These are phyloP conservation scores for Mucor lusitanicus DNA, from an alignment of 371 early-diverging fungal genomes.

Conservation along the genomic window DNA sequence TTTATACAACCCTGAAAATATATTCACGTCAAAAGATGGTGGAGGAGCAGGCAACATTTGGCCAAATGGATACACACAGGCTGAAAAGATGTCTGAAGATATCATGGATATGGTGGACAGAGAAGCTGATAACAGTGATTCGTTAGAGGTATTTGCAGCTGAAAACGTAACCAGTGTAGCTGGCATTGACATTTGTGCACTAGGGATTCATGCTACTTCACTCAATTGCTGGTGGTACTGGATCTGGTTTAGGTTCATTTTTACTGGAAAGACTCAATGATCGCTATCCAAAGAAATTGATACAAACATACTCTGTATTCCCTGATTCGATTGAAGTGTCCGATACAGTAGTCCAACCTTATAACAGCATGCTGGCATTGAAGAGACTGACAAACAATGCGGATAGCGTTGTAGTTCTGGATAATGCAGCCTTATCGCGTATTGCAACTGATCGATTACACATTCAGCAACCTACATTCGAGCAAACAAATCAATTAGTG, in stretches of 20 bases:
- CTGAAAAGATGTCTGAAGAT: slow-evolving; percentile 79
- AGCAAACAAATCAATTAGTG: slow-evolving; percentile 97
- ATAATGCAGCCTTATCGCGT: slow-evolving; percentile 94
- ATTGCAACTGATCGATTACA: slow-evolving; percentile 95
- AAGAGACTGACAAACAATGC: slow-evolving; percentile 91
- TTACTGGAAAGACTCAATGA: slow-evolving; percentile 89
- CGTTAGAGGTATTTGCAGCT: slow-evolving; percentile 65
- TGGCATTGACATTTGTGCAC: not conserved
- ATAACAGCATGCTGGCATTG: slow-evolving; percentile 96
- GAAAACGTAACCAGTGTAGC: not conserved
- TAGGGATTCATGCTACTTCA: slow-evolving; percentile 89
- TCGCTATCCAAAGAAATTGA: slow-evolving; percentile 96
- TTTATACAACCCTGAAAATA: slow-evolving; percentile 92
- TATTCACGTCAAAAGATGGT: slow-evolving; percentile 86
- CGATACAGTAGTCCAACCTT: slow-evolving; percentile 99
- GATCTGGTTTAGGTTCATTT: slow-evolving; percentile 95
- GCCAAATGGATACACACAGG: slow-evolving; percentile 87
- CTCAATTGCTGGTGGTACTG: slow-evolving; percentile 97
- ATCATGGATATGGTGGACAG: slow-evolving; percentile 94
- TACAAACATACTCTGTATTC: slow-evolving; percentile 99
- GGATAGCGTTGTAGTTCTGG: slow-evolving; percentile 96
- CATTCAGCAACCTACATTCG: slow-evolving; percentile 91
- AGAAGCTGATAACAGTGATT: slow-evolving; percentile 94
- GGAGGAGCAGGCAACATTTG: slow-evolving; percentile 98
- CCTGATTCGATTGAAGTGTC: slow-evolving; percentile 97